Base-by-base conservation (phyloP, 73 alveolate species). In the Stentor coeruleus region DNA sequence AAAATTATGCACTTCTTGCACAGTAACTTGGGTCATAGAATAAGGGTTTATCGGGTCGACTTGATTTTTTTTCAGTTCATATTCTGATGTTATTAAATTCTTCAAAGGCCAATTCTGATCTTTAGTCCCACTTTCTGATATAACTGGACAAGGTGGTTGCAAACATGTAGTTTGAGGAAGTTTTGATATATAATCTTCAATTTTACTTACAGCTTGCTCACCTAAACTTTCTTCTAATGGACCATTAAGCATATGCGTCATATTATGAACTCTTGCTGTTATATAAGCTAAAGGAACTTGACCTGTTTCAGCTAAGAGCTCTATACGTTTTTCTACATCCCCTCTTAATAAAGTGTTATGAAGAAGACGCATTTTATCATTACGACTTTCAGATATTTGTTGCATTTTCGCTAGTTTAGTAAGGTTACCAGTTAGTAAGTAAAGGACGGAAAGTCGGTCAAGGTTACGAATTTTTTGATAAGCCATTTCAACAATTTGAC, bases 401-500 rank as follows among this genome's bases (percentile, higher is more conserved):
- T 90, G 85, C 97, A 92, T 92, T 72, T 90, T 94, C 83, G 83
- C 84, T 38, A 92, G 89, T 82, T 92, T 85, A 58, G 81, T 87
- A 59, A 85, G 83, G 59, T 79, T 81, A 35, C 97, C 99, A 38
- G 98, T 91, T 58, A 92, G 81, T 59, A 91, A 85, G 85, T 96
- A 96, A 88, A 93, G 90, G 89, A 94, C 93, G 76, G 93, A 86
- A 84, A 96, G 88, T 60, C 94, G 90, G 82, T 96, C 99, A 31
- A 94, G 88, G 86, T 87, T 83, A 83, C 95, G 88, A 20, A 92
- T 84, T 84, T 89, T 91, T 59, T 94, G 94, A 81, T 92, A 95
- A 87, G 95, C 94, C 90, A 92, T 92, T 88, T 96, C 99, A 75
- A 93, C 97, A 15, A 94, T 92, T 79, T 96, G 97, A 76, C 90